Evolutionary conservation across 768 basidiomycete species (phyloP), one percentile per base, ranked within the genome.

Genomic region (Infundibulicybe gibba): DNA sequence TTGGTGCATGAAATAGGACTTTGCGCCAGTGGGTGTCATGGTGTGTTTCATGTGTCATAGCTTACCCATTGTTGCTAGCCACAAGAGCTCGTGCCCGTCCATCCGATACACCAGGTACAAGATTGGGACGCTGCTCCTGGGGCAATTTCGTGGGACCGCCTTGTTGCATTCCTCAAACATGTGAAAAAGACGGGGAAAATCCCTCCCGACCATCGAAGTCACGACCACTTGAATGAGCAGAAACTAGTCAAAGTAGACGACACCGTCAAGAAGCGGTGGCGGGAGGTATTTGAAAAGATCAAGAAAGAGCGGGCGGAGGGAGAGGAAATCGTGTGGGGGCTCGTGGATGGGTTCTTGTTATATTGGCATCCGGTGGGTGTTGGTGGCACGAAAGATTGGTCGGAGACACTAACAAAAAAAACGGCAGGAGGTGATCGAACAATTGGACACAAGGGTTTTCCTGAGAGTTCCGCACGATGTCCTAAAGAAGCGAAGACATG

Each of bases 81-180:
- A 11, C 76, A 82, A 61, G 81, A 83, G 40, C 67, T 79, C 40
- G 75, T 94, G 14, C 91, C 90, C 0, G 67, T 87, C 33, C 92
- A 97, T 55, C 85, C 87, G 0, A 66, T 79, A 14, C 74, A 92
- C 55, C 74, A 83, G 0, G 85, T 94, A 3, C 88, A 90, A 63
- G 97, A 99, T 63, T 99, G 97, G 97, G 97, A 99, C 61, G 77
- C 83, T 19, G 80, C 94, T 0, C 71, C 80, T 5, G 90, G 90
- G 0, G 94, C 94, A 10, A 90, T 98, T 46, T 72, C 80, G 16
- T 98, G 94, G 94, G 75, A 80, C 10, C 79, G 83, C 49, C 70
- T 98, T 50, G 69, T 84, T 35, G 55, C 60, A 0, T 85, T 90
- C 45, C 68, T 98, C 5, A 64, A 65, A 16, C 64, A 72, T 32